These are phyloP conservation scores for Solanum aculeatissimum DNA, from an alignment of 305 asterid species.

Conservation along the genomic window DNA sequence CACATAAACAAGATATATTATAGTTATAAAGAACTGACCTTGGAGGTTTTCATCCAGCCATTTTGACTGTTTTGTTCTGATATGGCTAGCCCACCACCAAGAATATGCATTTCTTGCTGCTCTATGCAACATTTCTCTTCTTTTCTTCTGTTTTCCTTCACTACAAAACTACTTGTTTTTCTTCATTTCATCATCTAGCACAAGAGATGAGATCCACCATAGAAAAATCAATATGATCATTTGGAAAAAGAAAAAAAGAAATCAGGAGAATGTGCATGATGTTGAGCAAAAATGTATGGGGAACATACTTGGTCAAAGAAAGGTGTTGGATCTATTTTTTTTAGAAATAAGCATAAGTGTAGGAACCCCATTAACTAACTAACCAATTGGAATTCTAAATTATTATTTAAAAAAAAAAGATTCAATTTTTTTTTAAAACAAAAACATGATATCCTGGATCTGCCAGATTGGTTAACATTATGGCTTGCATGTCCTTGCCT, in stretches of 20 bases:
- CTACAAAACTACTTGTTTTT: background rate
- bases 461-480: slow-evolving; percentile 4
- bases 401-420: background rate
- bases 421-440: background rate
- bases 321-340: background rate
- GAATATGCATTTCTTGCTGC: slow-evolving; percentile 45
- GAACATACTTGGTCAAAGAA: slow-evolving; percentile 13
- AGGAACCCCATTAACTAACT: slow-evolving; percentile 24
- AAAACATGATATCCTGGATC: background rate
- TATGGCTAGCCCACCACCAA: slow-evolving; percentile 55
- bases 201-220: background rate
- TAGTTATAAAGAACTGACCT: slow-evolving; percentile 14
- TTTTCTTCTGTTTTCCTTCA: background rate
- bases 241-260: background rate
- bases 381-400: background rate
- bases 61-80: slow-evolving; percentile 41
- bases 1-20: background rate
- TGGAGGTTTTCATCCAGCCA: slow-evolving; percentile 37
- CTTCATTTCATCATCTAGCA: background rate
- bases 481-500: slow-evolving; percentile 10
- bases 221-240: background rate
- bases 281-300: slow-evolving; percentile 7
- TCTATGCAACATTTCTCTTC: slow-evolving; percentile 23
- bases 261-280: slow-evolving; percentile 7
- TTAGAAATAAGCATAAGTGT: slow-evolving; percentile 13